Evolutionary conservation across 371 early-diverging fungal genomes (phyloP).

Genomic region (Mucor circinelloides): DNA sequence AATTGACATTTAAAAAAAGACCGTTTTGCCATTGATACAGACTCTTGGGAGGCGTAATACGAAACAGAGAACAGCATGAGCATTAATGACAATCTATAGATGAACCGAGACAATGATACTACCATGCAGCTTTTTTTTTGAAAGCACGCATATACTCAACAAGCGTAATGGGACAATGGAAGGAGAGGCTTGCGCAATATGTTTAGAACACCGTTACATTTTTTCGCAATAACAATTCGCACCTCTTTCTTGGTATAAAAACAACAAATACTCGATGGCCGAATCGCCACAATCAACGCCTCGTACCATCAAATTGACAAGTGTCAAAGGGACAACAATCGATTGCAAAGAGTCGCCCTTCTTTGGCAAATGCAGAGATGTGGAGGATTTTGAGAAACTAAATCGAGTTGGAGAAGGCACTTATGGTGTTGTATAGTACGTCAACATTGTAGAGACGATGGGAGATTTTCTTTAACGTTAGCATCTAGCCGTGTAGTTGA

Average conservation of each 20-base stretch:
- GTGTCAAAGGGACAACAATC: constrained; percentile 30
- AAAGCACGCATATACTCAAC: not conserved
- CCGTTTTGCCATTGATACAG: too few relatives aligned
- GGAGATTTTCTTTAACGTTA: not conserved
- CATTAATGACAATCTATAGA: too few relatives aligned
- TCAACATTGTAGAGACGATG: not conserved
- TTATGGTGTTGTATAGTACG: constrained; percentile 88
- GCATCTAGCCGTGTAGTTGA: constrained; percentile 62
- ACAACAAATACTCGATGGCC: not conserved
- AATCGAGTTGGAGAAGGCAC: constrained; percentile 80
- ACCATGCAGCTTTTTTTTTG: not conserved
- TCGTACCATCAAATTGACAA: constrained; percentile 19
- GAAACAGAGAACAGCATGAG: too few relatives aligned
- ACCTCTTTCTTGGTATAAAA: not conserved
- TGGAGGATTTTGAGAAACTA: constrained; percentile 71
- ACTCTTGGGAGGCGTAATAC: too few relatives aligned
- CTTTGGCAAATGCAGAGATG: constrained; percentile 63
- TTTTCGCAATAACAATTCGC: not conserved
- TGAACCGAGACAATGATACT: too few relatives aligned
- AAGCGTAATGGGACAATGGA: not conserved
- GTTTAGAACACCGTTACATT: not conserved
- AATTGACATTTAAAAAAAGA: too few relatives aligned
- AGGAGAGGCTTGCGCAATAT: not conserved
- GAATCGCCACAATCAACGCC: constrained; percentile 8
- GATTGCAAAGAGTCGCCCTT: constrained; percentile 40